Percentiles rank a stretch among this genome's conserved stretches.
phyloP scores from a whole-genome alignment of 495 filamentous ascomycete species.

The Rhizodiscina lignyota region DNA sequence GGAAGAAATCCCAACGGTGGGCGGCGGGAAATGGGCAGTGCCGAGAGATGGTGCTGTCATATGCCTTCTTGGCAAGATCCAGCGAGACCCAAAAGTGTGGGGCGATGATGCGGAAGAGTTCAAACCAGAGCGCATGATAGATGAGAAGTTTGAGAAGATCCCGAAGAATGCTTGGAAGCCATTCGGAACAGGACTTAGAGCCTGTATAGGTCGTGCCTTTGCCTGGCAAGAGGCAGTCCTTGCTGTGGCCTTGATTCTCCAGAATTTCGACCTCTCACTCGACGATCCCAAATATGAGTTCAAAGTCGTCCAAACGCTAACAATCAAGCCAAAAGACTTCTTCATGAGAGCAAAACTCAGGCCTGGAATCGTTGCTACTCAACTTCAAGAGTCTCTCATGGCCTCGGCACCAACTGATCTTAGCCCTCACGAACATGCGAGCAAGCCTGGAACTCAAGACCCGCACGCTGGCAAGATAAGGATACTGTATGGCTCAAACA shows the following conservation, averaged over 20 bases:
- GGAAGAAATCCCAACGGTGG: constrained; percentile 20
- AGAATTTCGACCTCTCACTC: constrained; percentile 42
- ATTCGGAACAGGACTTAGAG: constrained; percentile 54
- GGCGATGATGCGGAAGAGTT: constrained; percentile 46
- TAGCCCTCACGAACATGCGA: no score
- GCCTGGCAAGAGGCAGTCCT: constrained; percentile 46
- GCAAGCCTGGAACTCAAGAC: no score
- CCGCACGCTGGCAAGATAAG: no score
- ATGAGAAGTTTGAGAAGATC: constrained; percentile 39
- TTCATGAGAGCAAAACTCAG: constrained; percentile 45
- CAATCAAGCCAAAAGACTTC: constrained; percentile 55
- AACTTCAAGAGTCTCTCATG: constrained; percentile 34
- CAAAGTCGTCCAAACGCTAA: constrained; percentile 28
- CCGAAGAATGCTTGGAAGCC: constrained; percentile 45
- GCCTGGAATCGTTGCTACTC: constrained; percentile 34
- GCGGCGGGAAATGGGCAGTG: constrained; percentile 2
- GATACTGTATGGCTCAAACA: no score
- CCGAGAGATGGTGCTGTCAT: constrained; percentile 1
- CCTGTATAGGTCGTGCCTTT: constrained; percentile 52
- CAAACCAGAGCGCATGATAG: constrained; percentile 49
- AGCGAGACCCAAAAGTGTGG: constrained; percentile 8
- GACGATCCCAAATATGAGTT: constrained; percentile 38
- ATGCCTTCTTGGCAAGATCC: constrained; percentile 7
- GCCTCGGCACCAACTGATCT: constrained; percentile 18
- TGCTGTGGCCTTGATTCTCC: constrained; percentile 37